Percentiles rank a stretch among this genome's conserved stretches.
phyloP scores from a whole-genome alignment of 2,329 filamentous ascomycete genomes.

The Talaromyces funiculosus region DNA sequence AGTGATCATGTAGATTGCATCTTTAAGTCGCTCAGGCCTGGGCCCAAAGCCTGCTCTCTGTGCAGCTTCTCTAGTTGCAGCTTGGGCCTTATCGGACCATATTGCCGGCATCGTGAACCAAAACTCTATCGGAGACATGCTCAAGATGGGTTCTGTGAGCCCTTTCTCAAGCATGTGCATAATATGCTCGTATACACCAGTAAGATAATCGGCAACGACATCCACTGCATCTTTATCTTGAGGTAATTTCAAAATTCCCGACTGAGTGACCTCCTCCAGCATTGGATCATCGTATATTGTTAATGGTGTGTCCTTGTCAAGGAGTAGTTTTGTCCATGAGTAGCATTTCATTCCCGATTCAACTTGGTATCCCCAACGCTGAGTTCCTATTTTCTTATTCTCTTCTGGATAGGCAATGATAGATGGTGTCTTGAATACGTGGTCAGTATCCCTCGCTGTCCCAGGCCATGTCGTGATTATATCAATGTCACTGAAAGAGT shows the following conservation, averaged over 20 bases:
- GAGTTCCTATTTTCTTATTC: not conserved
- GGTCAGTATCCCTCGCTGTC: constrained; percentile 12
- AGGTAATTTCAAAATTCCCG: constrained; percentile 19
- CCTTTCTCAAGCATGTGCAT: constrained; percentile 15
- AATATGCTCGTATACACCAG: constrained; percentile 16
- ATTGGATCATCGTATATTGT: constrained; percentile 20
- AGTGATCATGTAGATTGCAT: constrained; percentile 18
- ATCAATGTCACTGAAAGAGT: constrained; percentile 14
- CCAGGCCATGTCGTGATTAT: constrained; percentile 20
- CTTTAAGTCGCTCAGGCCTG: not conserved
- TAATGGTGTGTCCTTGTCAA: constrained; percentile 18
- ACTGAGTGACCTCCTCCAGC: constrained; percentile 8
- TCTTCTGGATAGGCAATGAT: constrained; percentile 20
- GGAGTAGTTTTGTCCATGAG: constrained; percentile 27
- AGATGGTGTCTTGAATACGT: constrained; percentile 22
- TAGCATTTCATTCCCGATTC: constrained; percentile 20
- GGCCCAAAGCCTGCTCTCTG: constrained; percentile 16
- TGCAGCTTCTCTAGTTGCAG: constrained; percentile 14
- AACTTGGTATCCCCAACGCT: constrained; percentile 24
- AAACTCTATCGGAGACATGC: constrained; percentile 18
- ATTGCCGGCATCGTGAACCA: constrained; percentile 28
- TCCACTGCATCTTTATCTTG: constrained; percentile 18
- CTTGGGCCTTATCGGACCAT: constrained; percentile 24
- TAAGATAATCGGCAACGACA: constrained; percentile 22
- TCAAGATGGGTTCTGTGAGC: constrained; percentile 15